A percentile compares a stretch with the other conserved stretches of the same genome.
Evolutionary conservation across 331 rosid species (phyloP).

Genomic region (Malus hybrid): DNA sequence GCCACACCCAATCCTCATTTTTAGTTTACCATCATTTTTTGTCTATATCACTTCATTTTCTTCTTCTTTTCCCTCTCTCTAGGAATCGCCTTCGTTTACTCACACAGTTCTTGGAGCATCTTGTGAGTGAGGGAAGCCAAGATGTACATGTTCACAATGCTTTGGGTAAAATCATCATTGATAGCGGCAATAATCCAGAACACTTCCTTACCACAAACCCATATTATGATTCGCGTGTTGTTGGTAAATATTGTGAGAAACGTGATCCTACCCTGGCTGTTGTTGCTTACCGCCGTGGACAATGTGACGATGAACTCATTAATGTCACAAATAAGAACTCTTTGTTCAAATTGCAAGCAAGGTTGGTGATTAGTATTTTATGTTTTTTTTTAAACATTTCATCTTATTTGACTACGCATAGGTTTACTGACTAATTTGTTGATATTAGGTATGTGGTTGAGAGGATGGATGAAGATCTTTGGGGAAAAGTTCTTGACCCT

Average conservation of each 20-base stretch:
- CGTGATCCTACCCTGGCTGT: slow-evolving; percentile 98
- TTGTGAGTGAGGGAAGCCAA: slow-evolving; percentile 99
- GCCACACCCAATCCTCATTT: slow-evolving; percentile 1
- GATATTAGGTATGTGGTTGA: slow-evolving; percentile 86
- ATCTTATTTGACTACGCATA: neutral
- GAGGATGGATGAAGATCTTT: slow-evolving; percentile 94
- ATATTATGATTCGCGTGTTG: slow-evolving; percentile 96
- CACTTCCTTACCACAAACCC: slow-evolving; percentile 99
- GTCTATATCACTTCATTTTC: neutral
- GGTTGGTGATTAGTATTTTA: slow-evolving; percentile 43
- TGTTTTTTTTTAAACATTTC: neutral
- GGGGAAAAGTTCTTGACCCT: slow-evolving; percentile 88
- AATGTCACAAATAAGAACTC: slow-evolving; percentile 91
- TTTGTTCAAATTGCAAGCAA: slow-evolving; percentile 94
- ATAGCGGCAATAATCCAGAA: slow-evolving; percentile 96
- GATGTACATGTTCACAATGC: slow-evolving; percentile 98
- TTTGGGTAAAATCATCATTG: slow-evolving; percentile 94
- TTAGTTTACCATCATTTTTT: neutral
- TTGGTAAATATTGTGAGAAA: slow-evolving; percentile 98
- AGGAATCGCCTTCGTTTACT: slow-evolving; percentile 97
- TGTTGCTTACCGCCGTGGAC: slow-evolving; percentile 94
- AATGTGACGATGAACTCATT: slow-evolving; percentile 96
- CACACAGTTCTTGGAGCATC: slow-evolving; percentile 96
- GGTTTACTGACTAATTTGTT: slow-evolving; percentile 18
- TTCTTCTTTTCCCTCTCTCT: slow-evolving; percentile 2